A percentile compares a stretch with the other conserved stretches of the same genome.
These are phyloP conservation scores for Rhypophila decipiens DNA, from an alignment of 495 filamentous ascomycete genomes.

Conservation along the genomic window DNA sequence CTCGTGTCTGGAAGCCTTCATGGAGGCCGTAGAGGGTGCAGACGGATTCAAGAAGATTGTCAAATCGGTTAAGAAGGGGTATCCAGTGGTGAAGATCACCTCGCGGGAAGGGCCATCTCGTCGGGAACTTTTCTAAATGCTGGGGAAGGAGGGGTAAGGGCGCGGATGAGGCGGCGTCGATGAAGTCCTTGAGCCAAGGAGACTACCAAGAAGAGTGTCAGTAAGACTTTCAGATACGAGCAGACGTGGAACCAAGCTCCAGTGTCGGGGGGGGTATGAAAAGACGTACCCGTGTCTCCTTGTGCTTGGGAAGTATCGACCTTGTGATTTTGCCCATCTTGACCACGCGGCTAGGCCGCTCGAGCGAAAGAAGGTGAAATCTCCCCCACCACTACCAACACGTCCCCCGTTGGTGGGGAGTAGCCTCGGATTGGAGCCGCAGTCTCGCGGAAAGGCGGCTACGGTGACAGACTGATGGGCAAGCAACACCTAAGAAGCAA, in stretches of 20 bases:
- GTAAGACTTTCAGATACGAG: too few relatives aligned
- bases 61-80: constrained; percentile 87
- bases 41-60: constrained; percentile 75
- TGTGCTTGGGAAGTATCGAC: constrained; percentile 83
- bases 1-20: constrained; percentile 70
- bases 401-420: constrained; percentile 27
- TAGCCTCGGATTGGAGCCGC: constrained; percentile 28
- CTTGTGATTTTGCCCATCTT: constrained; percentile 97
- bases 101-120: constrained; percentile 90
- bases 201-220: too few relatives aligned
- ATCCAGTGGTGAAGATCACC: constrained; percentile 99
- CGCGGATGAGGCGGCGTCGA: constrained; percentile 58
- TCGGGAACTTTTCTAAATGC: constrained; percentile 72
- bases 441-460: constrained; percentile 16
- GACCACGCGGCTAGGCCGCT: constrained; percentile 50
- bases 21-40: constrained; percentile 75
- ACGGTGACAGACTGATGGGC: constrained; percentile 1
- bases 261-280: not conserved
- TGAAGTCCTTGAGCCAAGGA: constrained; percentile 74
- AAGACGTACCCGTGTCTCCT: constrained; percentile 79
- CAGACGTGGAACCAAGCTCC: constrained; percentile 1
- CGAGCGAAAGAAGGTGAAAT: constrained; percentile 28
- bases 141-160: constrained; percentile 69
- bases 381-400: constrained; percentile 45
- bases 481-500: constrained; percentile 2